phyloP scores from a whole-genome alignment of 2,329 filamentous ascomycete genomes.

The Pezizomycotina sp. region DNA sequence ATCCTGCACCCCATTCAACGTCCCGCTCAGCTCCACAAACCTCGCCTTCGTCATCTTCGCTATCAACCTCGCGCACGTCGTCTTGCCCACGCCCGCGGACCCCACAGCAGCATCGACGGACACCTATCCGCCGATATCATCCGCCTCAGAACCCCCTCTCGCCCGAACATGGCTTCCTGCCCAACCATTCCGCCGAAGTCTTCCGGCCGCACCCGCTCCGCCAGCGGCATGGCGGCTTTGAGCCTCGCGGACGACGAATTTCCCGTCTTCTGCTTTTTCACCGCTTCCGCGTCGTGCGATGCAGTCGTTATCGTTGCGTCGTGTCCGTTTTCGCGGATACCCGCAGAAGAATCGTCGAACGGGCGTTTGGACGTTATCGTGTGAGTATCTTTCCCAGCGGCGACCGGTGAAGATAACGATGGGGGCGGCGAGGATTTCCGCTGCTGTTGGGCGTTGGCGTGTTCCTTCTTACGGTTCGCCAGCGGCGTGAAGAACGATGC shows the following conservation, averaged over 20 bases:
- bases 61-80: constrained; percentile 81
- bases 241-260: constrained; percentile 42
- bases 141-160: constrained; percentile 63
- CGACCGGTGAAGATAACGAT: constrained; percentile 5
- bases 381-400: constrained; percentile 18
- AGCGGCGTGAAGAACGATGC: no score
- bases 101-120: constrained; percentile 93
- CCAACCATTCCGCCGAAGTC: constrained; percentile 75
- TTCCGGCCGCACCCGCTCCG: constrained; percentile 80
- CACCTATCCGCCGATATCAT: constrained; percentile 74
- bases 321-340: constrained; percentile 21
- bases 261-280: constrained; percentile 34
- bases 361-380: constrained; percentile 10
- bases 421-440: constrained; percentile 1
- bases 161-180: constrained; percentile 80
- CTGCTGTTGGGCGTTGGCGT: constrained; percentile 5
- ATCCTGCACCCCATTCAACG: constrained; percentile 69
- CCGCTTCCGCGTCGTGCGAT: constrained; percentile 43
- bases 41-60: constrained; percentile 64
- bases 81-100: constrained; percentile 70
- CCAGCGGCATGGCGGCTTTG: constrained; percentile 61
- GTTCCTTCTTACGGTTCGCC: no score
- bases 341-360: constrained; percentile 21
- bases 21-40: constrained; percentile 93
- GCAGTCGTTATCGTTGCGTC: constrained; percentile 28